A percentile compares a stretch with the other conserved stretches of the same genome.
Evolutionary conservation across 371 early-diverging fungal genomes (phyloP).

Genomic region (Syncephalastrum contaminatum): DNA sequence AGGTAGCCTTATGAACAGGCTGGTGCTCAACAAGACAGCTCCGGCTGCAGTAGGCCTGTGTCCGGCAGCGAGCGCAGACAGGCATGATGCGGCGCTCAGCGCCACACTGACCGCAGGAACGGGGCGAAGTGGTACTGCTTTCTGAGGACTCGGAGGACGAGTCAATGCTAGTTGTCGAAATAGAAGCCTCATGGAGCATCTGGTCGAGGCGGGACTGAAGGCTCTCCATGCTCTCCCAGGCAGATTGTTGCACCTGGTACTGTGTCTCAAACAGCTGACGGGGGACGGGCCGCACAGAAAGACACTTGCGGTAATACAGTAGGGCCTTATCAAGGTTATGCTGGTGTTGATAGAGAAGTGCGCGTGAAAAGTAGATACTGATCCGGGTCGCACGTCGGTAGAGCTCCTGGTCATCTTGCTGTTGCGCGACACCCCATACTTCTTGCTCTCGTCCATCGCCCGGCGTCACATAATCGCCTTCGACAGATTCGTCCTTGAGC

Average conservation of each 20-base stretch:
- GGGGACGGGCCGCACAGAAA: slow-evolving; percentile 6
- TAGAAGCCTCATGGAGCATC: slow-evolving; percentile 6
- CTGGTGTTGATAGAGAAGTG: slow-evolving; percentile 27
- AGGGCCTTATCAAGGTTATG: slow-evolving; percentile 22
- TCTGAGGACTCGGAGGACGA: not conserved
- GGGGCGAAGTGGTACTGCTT: slow-evolving; percentile 4
- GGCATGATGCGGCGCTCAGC: slow-evolving; percentile 44
- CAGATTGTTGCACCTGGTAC: slow-evolving; percentile 6
- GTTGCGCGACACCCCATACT: too few species aligned
- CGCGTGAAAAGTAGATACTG: slow-evolving; percentile 42
- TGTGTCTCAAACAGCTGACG: slow-evolving; percentile 8
- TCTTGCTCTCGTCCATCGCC: not conserved
- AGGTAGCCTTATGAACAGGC: slow-evolving; percentile 12
- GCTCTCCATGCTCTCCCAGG: slow-evolving; percentile 2
- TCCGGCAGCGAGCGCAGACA: slow-evolving; percentile 41
- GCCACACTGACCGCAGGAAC: slow-evolving; percentile 38
- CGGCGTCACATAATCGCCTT: slow-evolving; percentile 13
- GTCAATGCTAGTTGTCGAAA: slow-evolving; percentile 4
- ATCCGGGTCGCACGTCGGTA: slow-evolving; percentile 40
- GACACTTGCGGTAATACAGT: slow-evolving; percentile 22
- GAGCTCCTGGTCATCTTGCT: slow-evolving; percentile 9
- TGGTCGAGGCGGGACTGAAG: not conserved
- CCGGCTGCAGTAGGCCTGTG: slow-evolving; percentile 33
- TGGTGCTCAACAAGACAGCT: slow-evolving; percentile 30
- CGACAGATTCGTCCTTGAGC: slow-evolving; percentile 34